Evolutionary conservation across 352 stramenopile species (phyloP).

Genomic region (Phytophthora macrochlamydospora): DNA sequence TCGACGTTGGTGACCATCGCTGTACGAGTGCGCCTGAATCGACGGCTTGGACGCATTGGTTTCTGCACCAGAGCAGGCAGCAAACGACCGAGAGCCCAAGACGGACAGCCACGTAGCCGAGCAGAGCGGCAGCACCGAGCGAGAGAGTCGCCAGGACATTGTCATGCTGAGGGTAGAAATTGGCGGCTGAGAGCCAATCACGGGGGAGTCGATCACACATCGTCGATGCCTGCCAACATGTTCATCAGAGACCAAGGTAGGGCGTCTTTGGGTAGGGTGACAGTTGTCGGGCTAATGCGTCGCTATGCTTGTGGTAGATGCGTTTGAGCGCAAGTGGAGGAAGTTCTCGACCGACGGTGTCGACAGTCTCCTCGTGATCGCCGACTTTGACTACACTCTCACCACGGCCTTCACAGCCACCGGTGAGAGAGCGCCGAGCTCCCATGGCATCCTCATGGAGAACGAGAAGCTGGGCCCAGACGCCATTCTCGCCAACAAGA

Average conservation of each 20-base stretch:
- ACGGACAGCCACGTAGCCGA: constrained; percentile 9
- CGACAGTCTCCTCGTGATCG: constrained; percentile 77
- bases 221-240: background rate
- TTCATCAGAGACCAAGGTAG: background rate
- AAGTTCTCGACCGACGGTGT: constrained; percentile 72
- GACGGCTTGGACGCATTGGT: background rate
- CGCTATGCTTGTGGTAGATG: constrained; percentile 33
- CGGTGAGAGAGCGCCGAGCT: constrained; percentile 53
- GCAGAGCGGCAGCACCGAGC: constrained; percentile 16
- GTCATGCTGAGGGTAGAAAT: background rate
- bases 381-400: constrained; percentile 86
- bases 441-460: constrained; percentile 57
- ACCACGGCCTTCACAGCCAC: constrained; percentile 66
- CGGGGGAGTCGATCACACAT: background rate
- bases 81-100: constrained; percentile 4
- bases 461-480: constrained; percentile 48
- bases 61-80: constrained; percentile 14
- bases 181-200: background rate
- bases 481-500: constrained; percentile 31
- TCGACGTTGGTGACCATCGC: constrained; percentile 18
- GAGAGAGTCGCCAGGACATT: constrained; percentile 12
- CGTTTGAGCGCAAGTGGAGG: constrained; percentile 75
- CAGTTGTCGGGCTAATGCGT: background rate
- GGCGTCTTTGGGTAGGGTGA: background rate
- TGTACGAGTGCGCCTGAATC: constrained; percentile 23